Conservation (phyloP, 2,329 filamentous ascomycete genomes). For the Fusarium dimerum region DNA sequence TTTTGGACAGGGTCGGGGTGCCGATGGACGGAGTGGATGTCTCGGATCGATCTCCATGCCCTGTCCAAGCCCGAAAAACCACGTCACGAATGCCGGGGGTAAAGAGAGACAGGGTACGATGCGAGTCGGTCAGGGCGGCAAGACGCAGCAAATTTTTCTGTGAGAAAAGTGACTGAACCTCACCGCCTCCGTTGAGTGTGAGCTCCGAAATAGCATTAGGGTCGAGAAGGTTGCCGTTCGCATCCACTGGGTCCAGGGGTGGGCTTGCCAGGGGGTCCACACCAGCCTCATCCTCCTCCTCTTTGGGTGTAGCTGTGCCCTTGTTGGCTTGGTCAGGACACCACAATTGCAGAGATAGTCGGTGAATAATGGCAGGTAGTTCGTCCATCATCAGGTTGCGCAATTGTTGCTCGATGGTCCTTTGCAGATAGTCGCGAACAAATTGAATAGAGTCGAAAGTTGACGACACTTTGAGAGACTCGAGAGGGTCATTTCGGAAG, state of each 20-base stretch:
- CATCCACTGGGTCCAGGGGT: constrained; percentile 79
- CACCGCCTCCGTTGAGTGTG: constrained; percentile 75
- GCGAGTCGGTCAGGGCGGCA: constrained; percentile 80
- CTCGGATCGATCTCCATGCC: constrained; percentile 71
- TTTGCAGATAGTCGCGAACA: constrained; percentile 93
- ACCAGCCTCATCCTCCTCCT: constrained; percentile 57
- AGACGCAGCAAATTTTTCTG: constrained; percentile 89
- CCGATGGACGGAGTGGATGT: constrained; percentile 48
- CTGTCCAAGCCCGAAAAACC: constrained; percentile 90
- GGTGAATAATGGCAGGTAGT: constrained; percentile 92
- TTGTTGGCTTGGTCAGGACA: constrained; percentile 73
- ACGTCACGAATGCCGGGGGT: constrained; percentile 89
- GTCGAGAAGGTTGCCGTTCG: constrained; percentile 75
- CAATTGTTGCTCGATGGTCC: constrained; percentile 91
- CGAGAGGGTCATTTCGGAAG: constrained; percentile 95
- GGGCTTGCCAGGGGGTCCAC: constrained; percentile 82
- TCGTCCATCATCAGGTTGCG: constrained; percentile 97
- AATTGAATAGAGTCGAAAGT: constrained; percentile 99
- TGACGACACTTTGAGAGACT: constrained; percentile 96
- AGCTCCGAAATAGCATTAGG: constrained; percentile 74
- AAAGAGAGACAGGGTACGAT: constrained; percentile 87
- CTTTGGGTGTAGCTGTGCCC: constrained; percentile 50
- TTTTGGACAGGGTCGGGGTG: constrained; percentile 59
- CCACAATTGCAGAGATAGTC: constrained; percentile 84
- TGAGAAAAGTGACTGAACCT: constrained; percentile 88